Conservation (phyloP, 1,284 basidiomycete species). For the Neonothopanus nambi region DNA sequence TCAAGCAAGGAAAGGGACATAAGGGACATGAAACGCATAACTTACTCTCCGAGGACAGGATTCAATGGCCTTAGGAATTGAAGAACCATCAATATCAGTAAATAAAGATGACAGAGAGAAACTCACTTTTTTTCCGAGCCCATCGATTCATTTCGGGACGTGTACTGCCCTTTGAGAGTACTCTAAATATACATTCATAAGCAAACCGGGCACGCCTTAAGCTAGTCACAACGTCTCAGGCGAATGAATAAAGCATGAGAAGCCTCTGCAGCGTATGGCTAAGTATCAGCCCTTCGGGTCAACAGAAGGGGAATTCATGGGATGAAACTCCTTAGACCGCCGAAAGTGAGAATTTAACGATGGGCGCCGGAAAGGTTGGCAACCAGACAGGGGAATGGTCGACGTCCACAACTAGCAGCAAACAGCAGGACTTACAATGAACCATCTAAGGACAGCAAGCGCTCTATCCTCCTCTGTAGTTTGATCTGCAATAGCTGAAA, state of each 20-base stretch:
- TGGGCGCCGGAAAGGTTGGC: neutral
- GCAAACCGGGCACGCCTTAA: no score
- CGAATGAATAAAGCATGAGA: no score
- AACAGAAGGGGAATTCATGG: neutral
- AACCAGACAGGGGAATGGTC: neutral
- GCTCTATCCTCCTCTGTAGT: conserved; percentile 71
- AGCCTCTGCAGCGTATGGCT: neutral
- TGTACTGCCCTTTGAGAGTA: conserved; percentile 95
- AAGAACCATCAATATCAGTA: neutral
- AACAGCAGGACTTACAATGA: conserved; percentile 62
- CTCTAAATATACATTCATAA: conserved; percentile 41
- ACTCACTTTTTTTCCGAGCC: conserved; percentile 95
- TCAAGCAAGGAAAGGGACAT: conserved; percentile 4
- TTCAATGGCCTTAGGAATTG: conserved; percentile 74
- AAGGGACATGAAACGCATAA: neutral
- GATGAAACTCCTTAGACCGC: neutral
- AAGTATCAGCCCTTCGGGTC: conserved; percentile 6
- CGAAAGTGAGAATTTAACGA: neutral
- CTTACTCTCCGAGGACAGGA: conserved; percentile 91
- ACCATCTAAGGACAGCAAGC: conserved; percentile 84
- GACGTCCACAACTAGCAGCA: neutral
- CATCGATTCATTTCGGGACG: conserved; percentile 88
- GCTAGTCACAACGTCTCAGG: no score
- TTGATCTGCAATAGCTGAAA: conserved; percentile 81
- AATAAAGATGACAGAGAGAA: conserved; percentile 4